Evolutionary conservation across 257 asterid species (phyloP), one percentile per base, ranked within the genome.

Genomic region (Penstemon barbatus): DNA sequence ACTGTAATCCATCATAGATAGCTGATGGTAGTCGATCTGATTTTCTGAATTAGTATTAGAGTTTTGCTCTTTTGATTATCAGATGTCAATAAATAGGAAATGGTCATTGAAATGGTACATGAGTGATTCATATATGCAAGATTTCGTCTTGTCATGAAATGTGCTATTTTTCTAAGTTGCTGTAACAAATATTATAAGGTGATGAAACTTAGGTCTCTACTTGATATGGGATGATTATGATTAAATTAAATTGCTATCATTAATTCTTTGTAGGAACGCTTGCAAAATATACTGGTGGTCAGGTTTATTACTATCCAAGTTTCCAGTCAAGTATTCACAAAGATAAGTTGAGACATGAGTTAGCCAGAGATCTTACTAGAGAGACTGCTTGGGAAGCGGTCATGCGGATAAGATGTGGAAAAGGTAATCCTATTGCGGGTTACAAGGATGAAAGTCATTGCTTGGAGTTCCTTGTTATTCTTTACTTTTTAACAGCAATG

Each of bases 321-420:
- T 95, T 95, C 83, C 89, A 72, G 65, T 79, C 96, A 19, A 66
- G 79, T 72, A 25, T 76, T 73, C 97, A 92, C 73, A 71, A 78
- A 80, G 97, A 95, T 58, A 95, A 83, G 79, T 80, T 95, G 79
- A 78, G 69, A 69, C 96, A 95, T 68, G 99, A 91, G 79, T 81
- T 95, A 65, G 68, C 82, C 75, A 85, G 99, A 82, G 99, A 95
- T 82, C 95, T 95, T 65, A 95, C 95, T 40, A 81, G 98, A 74
- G 98, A 91, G 79, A 95, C 97, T 72, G 99, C 98, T 3, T 95
- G 99, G 99, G 99, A 95, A 81, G 82, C 98, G 12, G 99, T 95
- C 74, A 83, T 95, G 97, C 89, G 99, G 48, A 89, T 95, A 81
- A 81, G 99, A 85, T 95, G 99, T 79, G 99, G 99, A 76, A 95